phyloP scores from a whole-genome alignment of 257 asterid species.

The Petrea volubilis region DNA sequence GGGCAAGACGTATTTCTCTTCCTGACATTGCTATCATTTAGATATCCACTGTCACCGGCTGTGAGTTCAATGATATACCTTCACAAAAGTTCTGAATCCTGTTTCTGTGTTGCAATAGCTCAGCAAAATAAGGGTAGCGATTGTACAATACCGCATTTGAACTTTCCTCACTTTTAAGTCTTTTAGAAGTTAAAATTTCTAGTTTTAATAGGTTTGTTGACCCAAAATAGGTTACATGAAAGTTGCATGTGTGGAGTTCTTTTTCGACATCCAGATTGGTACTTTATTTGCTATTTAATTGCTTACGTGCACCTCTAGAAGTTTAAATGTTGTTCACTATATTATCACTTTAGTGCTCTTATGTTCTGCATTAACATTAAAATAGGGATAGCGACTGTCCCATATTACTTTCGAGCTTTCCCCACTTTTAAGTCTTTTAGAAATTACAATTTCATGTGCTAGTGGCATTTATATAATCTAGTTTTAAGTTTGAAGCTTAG shows the following conservation, averaged over 20 bases:
- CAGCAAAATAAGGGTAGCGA: no score
- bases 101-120: no score
- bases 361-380: background rate
- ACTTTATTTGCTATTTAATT: background rate
- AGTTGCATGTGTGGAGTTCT: background rate
- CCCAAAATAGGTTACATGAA: background rate
- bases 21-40: no score
- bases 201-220: background rate
- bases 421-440: background rate
- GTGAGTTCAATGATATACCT: no score
- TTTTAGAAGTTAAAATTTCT: background rate
- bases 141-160: background rate
- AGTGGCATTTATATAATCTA: background rate
- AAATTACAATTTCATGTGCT: background rate
- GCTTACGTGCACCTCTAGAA: background rate
- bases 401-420: background rate
- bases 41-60: no score
- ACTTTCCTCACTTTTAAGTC: background rate
- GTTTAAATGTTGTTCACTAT: background rate
- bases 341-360: background rate
- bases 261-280: background rate
- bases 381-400: no score
- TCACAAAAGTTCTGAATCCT: no score
- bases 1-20: no score
- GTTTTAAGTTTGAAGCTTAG: background rate